Conservation (phyloP, 768 basidiomycete genomes). For the Pulveroboletus sp. region DNA sequence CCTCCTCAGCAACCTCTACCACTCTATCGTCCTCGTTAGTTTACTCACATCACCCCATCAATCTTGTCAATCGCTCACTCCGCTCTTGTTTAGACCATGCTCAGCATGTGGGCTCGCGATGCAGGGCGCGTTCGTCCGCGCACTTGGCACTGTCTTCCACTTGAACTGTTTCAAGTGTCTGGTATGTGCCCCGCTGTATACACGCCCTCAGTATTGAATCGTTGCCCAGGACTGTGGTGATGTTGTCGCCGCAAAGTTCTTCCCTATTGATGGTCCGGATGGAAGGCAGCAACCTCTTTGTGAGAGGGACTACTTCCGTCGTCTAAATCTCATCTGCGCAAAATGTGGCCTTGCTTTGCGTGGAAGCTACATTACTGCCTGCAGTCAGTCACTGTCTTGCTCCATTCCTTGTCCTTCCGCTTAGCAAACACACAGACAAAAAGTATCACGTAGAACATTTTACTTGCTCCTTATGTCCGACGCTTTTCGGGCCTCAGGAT, state of each 20-base stretch:
- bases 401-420: not conserved
- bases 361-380: conserved; percentile 98
- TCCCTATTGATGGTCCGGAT: conserved; percentile 91
- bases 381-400: conserved; percentile 58
- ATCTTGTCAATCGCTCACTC: conserved; percentile 3
- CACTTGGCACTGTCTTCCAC: conserved; percentile 90
- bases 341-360: conserved; percentile 93
- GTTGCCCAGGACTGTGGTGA: conserved; percentile 81
- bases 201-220: not conserved
- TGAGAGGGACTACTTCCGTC: conserved; percentile 95
- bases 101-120: conserved; percentile 75
- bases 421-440: conserved; percentile 58
- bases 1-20: conserved; percentile 51
- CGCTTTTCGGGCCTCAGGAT: conserved; percentile 94
- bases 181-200: conserved; percentile 45
- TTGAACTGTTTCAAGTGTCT: conserved; percentile 98
- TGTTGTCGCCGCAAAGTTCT: conserved; percentile 97
- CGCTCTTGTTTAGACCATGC: conserved; percentile 47
- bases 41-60: conserved; percentile 6
- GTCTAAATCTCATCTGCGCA: conserved; percentile 92
- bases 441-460: conserved; percentile 99
- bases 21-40: conserved; percentile 58
- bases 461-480: conserved; percentile 94
- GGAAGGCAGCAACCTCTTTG: conserved; percentile 92
- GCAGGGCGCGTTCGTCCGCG: conserved; percentile 95